Percentiles rank a stretch among this genome's conserved stretches.
These are phyloP conservation scores for Aspergillus pseudonomiae DNA, from an alignment of 2,329 filamentous ascomycete species.

Conservation along the genomic window DNA sequence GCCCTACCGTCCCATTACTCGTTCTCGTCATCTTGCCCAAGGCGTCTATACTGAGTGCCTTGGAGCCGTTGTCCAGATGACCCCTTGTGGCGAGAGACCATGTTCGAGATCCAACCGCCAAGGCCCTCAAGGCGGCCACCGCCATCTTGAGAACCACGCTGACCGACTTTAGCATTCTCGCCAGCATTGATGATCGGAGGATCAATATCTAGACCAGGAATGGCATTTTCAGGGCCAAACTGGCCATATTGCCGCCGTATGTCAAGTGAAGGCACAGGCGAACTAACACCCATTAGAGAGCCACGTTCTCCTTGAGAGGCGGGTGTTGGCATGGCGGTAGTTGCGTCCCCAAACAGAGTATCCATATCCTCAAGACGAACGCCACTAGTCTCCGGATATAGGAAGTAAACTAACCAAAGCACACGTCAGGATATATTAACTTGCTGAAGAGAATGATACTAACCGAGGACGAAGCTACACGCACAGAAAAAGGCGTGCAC, in stretches of 20 bases:
- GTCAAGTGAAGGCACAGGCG: constrained; percentile 78
- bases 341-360: constrained; percentile 88
- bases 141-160: constrained; percentile 35
- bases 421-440: not conserved
- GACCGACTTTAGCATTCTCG: constrained; percentile 53
- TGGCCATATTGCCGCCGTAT: constrained; percentile 56
- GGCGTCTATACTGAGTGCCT: constrained; percentile 47
- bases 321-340: constrained; percentile 79
- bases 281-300: constrained; percentile 76
- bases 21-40: constrained; percentile 51
- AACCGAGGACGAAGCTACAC: constrained; percentile 92
- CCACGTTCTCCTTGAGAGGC: constrained; percentile 76
- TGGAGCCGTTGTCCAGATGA: constrained; percentile 39
- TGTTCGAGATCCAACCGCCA: constrained; percentile 70
- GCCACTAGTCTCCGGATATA: constrained; percentile 96
- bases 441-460: constrained; percentile 45
- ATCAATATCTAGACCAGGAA: constrained; percentile 81
- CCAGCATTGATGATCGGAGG: constrained; percentile 65
- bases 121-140: constrained; percentile 57
- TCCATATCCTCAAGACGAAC: constrained; percentile 97
- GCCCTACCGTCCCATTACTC: constrained; percentile 18
- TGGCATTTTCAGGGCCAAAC: constrained; percentile 65
- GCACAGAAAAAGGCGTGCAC: constrained; percentile 97
- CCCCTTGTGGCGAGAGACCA: constrained; percentile 58
- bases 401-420: constrained; percentile 76